Base-by-base conservation (phyloP, 2,329 filamentous ascomycete species). In the Pseudogymnoascus sp. region DNA sequence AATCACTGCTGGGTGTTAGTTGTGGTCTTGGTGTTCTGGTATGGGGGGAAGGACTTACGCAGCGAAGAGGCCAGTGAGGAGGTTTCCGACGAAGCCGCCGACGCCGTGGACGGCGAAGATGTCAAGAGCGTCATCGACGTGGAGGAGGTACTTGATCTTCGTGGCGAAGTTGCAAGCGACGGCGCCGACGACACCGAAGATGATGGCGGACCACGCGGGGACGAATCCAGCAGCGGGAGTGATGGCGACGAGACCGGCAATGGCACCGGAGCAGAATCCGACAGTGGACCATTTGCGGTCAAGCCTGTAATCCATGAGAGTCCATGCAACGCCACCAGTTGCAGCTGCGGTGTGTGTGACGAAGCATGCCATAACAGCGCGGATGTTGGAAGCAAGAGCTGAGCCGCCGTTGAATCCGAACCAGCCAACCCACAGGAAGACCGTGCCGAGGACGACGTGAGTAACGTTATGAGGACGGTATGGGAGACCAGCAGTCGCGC, bases 381-480 rank as follows among this genome's bases (percentile, higher is more conserved):
- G 88, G 72, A 96, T 76, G 75, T 95, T 96, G 61, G 91, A 91
- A 59, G 87, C 82, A 63, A 95, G 80, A 12, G 91, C 91, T 14
- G 89, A 92, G 67, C 91, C 91, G 60, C 90, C 91, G 71, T 96
- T 96, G 85, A 96, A 96, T 59, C 92, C 92, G 72, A 96, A 96
- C 92, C 91, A 96, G 62, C 92, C 92, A 14, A 96, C 89, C 91
- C 92, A 96, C 14, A 96, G 86, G 78, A 96, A 96, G 56, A 96
- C 91, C 2, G 92, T 96, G 31, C 92, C 92, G 63, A 96, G 89
- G 61, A 96, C 91, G 69, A 96, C 92, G 74, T 96, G 90, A 3
- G 91, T 95, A 56, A 96, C 91, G 71, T 96, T 96, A 79, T 96
- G 92, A 8, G 92, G 92, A 60, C 92, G 89, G 76, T 93, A 96